phyloP scores from a whole-genome alignment of 768 basidiomycete genomes.

The Coprinopsis marcescibilis region DNA sequence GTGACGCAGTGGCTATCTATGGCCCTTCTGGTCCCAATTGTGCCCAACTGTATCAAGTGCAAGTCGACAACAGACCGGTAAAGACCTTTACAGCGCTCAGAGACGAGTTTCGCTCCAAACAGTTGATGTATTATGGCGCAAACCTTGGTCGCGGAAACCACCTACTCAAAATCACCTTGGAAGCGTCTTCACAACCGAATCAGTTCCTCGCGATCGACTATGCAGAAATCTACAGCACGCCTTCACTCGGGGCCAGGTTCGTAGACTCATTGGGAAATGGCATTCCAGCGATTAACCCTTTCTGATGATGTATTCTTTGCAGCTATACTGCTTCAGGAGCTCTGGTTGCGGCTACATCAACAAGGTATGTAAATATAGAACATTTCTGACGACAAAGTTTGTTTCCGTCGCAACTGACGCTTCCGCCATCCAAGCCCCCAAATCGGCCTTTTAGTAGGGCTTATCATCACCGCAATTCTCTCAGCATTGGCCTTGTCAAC shows the following conservation, averaged over 20 bases:
- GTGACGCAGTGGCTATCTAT: constrained; percentile 16
- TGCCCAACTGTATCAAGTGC: constrained; percentile 7
- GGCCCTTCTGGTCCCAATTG: constrained; percentile 14
- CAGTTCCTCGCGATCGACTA: constrained; percentile 20
- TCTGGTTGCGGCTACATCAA: too few species aligned
- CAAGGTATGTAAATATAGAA: too few species aligned
- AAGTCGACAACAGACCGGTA: constrained; percentile 8
- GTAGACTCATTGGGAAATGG: too few species aligned
- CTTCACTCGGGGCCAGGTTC: constrained; percentile 16
- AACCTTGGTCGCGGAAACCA: constrained; percentile 15
- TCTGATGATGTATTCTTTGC: too few species aligned
- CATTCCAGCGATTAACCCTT: too few species aligned
- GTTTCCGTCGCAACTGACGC: too few species aligned
- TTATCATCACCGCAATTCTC: too few species aligned
- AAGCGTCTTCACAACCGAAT: neutral
- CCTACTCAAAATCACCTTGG: neutral
- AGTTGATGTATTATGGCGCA: constrained; percentile 13
- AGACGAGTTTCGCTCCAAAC: constrained; percentile 9
- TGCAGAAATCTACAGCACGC: constrained; percentile 18
- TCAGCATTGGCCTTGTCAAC: too few species aligned
- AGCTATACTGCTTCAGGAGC: too few species aligned
- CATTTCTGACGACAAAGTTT: too few species aligned
- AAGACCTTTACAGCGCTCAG: constrained; percentile 6
- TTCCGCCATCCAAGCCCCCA: too few species aligned
- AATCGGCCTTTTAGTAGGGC: too few species aligned